Conservation (phyloP, 805 yeast species). For the Cyberlindnera japonica region DNA sequence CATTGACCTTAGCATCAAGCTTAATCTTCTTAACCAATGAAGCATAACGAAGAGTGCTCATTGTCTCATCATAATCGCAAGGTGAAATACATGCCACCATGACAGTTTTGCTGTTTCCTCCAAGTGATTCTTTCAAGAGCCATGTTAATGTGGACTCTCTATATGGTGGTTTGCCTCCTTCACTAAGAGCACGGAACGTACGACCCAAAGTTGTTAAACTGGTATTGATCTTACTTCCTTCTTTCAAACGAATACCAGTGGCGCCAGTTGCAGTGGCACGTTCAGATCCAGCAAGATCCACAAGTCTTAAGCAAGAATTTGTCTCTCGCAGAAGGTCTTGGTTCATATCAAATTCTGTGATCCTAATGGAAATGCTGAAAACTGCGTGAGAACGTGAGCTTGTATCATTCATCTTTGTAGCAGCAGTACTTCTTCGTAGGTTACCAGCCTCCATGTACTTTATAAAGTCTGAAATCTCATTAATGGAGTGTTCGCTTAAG, state of each 20-base stretch:
- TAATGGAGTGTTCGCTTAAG: conserved; percentile 48
- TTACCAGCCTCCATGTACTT: conserved; percentile 49
- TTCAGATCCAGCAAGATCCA: conserved; percentile 84
- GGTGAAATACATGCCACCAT: conserved; percentile 88
- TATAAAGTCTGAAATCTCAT: conserved; percentile 46
- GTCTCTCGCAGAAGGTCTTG: conserved; percentile 45
- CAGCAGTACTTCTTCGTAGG: conserved; percentile 57
- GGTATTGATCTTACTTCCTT: conserved; percentile 74
- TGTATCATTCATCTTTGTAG: conserved; percentile 67
- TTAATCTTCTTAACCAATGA: conserved; percentile 68
- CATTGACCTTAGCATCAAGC: conserved; percentile 53
- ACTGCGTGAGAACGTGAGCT: conserved; percentile 84
- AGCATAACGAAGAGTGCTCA: conserved; percentile 75
- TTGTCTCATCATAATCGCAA: conserved; percentile 70
- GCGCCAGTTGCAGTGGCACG: conserved; percentile 61
- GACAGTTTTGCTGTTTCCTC: conserved; percentile 84
- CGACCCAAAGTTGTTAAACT: conserved; percentile 77
- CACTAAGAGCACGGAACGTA: conserved; percentile 51
- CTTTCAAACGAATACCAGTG: conserved; percentile 58
- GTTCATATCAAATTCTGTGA: conserved; percentile 42
- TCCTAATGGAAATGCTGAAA: conserved; percentile 57
- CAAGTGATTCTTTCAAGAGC: conserved; percentile 68
- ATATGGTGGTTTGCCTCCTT: conserved; percentile 30
- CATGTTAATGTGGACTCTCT: conserved; percentile 76
- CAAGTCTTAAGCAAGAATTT: conserved; percentile 60